Conservation (phyloP, 2,329 filamentous ascomycete genomes). For the Diaporthe capsici region DNA sequence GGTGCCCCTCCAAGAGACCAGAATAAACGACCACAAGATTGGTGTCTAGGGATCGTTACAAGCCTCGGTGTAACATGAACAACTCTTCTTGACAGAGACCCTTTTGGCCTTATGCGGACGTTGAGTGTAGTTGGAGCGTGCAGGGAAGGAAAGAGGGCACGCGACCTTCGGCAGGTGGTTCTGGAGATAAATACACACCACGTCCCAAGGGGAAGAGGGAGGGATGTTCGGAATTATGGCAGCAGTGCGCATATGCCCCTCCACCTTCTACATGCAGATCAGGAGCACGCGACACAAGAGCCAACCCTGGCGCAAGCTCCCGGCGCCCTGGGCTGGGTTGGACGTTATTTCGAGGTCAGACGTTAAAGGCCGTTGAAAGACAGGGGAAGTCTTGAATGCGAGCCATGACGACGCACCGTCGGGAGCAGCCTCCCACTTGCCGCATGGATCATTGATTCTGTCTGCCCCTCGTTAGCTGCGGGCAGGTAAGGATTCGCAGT, state of each 20-base stretch:
- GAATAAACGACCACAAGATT: conserved; percentile 4
- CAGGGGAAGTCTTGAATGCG: neutral
- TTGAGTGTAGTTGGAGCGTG: neutral
- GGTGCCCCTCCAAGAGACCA: neutral
- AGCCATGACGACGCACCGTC: conserved; percentile 16
- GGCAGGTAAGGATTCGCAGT: neutral
- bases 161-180: neutral
- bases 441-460: conserved; percentile 4
- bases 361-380: neutral
- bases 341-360: neutral
- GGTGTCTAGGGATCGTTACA: neutral
- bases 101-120: neutral
- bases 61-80: conserved; percentile 13
- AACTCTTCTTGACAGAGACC: neutral
- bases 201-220: neutral
- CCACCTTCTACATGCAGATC: conserved; percentile 3
- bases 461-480: neutral
- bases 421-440: conserved; percentile 19
- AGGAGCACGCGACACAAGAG: conserved; percentile 15
- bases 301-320: conserved; percentile 5
- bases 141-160: conserved; percentile 13
- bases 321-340: conserved; percentile 1
- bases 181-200: conserved; percentile 7
- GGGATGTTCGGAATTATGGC: conserved; percentile 1
- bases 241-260: conserved; percentile 7